phyloP scores from a whole-genome alignment of 140 eudicot species.

The Oenanthe javanica region DNA sequence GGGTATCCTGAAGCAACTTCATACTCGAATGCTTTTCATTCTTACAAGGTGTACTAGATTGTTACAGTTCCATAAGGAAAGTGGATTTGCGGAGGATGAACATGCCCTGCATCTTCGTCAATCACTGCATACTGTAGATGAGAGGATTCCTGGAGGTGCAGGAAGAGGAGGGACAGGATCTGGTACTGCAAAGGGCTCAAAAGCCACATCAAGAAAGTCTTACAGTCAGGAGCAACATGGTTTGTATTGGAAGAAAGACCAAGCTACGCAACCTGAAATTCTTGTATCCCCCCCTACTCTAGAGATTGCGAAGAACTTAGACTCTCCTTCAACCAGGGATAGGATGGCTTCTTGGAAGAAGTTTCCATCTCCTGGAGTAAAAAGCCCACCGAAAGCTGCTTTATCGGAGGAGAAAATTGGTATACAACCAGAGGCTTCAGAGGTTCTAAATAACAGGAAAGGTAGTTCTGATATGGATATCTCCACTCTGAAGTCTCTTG shows the following conservation, averaged over 20 bases:
- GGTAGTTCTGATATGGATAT: conserved; percentile 38
- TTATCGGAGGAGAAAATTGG: conserved; percentile 28
- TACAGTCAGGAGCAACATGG: conserved; percentile 82
- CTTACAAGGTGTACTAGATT: conserved; percentile 92
- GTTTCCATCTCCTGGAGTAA: conserved; percentile 71
- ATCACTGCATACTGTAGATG: conserved; percentile 72
- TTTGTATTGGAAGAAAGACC: conserved; percentile 47
- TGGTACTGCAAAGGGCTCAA: conserved; percentile 34
- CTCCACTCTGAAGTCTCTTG: conserved; percentile 39
- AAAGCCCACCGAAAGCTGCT: conserved; percentile 55
- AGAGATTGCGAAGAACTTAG: conserved; percentile 41
- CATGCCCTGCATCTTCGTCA: conserved; percentile 65
- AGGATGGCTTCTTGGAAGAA: conserved; percentile 94
- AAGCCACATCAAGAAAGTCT: conserved; percentile 51
- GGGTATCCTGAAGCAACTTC: conserved; percentile 91
- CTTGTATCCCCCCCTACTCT: conserved; percentile 28
- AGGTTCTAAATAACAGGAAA: conserved; percentile 31
- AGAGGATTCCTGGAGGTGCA: conserved; percentile 38
- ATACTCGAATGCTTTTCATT: conserved; percentile 96
- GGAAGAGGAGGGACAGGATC: conserved; percentile 28
- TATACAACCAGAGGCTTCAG: conserved; percentile 22
- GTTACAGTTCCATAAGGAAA: conserved; percentile 94
- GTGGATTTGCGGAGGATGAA: conserved; percentile 92
- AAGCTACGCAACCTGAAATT: conserved; percentile 24
- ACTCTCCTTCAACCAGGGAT: conserved; percentile 52